Evolutionary conservation across 2,329 filamentous ascomycete species (phyloP), one percentile per base, ranked within the genome.

Genomic region (Beauveria bassiana): DNA sequence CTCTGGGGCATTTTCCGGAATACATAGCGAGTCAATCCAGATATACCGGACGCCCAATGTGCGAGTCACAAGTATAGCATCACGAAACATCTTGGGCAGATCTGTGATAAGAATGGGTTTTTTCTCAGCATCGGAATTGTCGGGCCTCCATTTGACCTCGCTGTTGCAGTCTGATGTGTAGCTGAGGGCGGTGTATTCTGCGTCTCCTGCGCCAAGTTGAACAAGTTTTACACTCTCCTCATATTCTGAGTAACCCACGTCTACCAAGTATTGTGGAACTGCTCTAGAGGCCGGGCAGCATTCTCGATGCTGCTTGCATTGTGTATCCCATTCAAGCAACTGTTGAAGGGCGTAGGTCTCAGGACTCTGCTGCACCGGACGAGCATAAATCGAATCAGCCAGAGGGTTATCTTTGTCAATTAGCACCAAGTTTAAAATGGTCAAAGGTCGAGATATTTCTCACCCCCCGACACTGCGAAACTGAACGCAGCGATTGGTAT

Each of bases 1-100:
- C 3, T 50, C 59, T 1, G 20, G 22, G 9, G n/a, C 18, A 45
- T 55, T 40, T 40, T n/a, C 52, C 7, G 45, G 28, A 38, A 61
- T 46, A 53, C 62, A 63, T 5, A 63, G 28, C 1, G 59, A 59
- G 24, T 63, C 59, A 14, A 61, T 59, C 62, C 59, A 63, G 42
- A 61, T 42, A 24, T 63, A 59, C 5, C 38, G 42, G 7, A 55
- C 20, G 9, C 43, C 49, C 26, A 63, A 54, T 18, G 20, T 22
- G 16, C 59, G 52, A 42, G 62, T 59, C 9, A 63, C 38, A 16
- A 43, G 22, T 22, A 63, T 38, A 22, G 62, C 59, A 46, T 63
- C 59, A 3, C 45, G 45, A 45, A 63, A 61, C 16, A 47, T 61
- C 40, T 45, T 50, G 20, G 59, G 54, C 5, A 63, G 52, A 22